phyloP scores from a whole-genome alignment of 2,329 filamentous ascomycete species.

The Sarocladiaceae sp. region DNA sequence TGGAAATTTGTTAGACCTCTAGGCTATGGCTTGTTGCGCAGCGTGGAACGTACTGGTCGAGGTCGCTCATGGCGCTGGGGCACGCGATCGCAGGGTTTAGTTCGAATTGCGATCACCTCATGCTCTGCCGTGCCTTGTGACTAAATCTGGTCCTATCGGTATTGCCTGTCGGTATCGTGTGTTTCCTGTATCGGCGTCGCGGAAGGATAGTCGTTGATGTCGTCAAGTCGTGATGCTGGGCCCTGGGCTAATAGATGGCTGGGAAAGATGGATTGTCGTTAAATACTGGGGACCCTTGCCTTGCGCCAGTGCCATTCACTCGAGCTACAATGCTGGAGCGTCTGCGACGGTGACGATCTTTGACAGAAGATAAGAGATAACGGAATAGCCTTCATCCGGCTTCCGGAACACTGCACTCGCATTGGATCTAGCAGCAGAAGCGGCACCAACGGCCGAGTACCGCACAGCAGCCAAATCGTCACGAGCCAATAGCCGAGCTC shows the following conservation, averaged over 20 bases:
- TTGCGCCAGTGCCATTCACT: not conserved
- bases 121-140: not conserved
- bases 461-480: not conserved
- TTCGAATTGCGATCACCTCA: constrained; percentile 1
- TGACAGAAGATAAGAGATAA: not conserved
- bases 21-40: not conserved
- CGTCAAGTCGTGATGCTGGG: not conserved
- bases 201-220: not conserved
- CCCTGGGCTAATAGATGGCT: not conserved
- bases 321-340: not conserved
- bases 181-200: not conserved
- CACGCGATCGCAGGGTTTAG: constrained; percentile 13
- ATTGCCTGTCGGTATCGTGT: not conserved
- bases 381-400: not conserved
- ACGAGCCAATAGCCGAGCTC: constrained; percentile 4
- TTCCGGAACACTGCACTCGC: too few species aligned
- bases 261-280: constrained; percentile 3
- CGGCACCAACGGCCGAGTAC: too few species aligned
- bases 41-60: constrained; percentile 69
- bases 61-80: constrained; percentile 70
- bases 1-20: constrained; percentile 29
- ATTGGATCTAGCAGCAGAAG: too few species aligned
- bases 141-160: not conserved
- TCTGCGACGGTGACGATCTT: not conserved
- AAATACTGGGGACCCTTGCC: not conserved